Conservation (phyloP, 768 basidiomycete genomes). For the Cystobasidium onofrii region DNA sequence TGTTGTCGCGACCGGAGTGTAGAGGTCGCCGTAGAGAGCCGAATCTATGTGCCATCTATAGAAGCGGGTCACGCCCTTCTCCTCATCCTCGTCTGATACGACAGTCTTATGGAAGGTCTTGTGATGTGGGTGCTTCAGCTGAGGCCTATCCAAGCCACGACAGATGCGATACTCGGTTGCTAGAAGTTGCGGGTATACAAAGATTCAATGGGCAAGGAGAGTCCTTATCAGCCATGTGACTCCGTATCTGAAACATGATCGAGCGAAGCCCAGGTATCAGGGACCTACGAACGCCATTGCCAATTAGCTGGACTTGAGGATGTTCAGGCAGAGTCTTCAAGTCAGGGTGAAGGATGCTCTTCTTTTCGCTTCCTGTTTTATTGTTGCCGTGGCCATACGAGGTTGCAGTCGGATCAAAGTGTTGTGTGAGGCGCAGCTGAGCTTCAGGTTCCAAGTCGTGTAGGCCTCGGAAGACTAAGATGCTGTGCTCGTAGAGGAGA, state of each 20-base stretch:
- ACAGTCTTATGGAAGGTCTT: slow-evolving; percentile 75
- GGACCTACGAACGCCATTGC: slow-evolving; percentile 57
- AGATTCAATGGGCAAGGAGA: no score
- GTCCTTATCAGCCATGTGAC: not conserved
- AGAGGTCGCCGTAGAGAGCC: slow-evolving; percentile 59
- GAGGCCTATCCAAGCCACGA: slow-evolving; percentile 43
- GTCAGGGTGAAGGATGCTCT: slow-evolving; percentile 56
- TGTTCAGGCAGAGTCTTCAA: slow-evolving; percentile 82
- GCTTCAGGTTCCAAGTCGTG: slow-evolving; percentile 31
- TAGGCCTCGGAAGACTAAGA: slow-evolving; percentile 39
- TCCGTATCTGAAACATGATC: not conserved
- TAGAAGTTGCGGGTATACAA: slow-evolving; percentile 47
- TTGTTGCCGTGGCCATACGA: slow-evolving; percentile 37
- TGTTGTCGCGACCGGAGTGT: slow-evolving; percentile 67
- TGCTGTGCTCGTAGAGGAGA: slow-evolving; percentile 38
- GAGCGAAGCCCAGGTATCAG: not conserved
- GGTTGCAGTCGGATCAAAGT: slow-evolving; percentile 34
- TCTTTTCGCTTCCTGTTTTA: slow-evolving; percentile 30
- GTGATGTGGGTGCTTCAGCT: slow-evolving; percentile 78
- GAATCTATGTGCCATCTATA: slow-evolving; percentile 89
- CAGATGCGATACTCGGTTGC: slow-evolving; percentile 32
- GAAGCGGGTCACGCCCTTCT: slow-evolving; percentile 70
- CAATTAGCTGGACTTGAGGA: slow-evolving; percentile 85
- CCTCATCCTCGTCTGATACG: slow-evolving; percentile 66
- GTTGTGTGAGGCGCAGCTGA: slow-evolving; percentile 32